Conservation (phyloP, 495 filamentous ascomycete genomes). For the Sphaerosporella brunnea region DNA sequence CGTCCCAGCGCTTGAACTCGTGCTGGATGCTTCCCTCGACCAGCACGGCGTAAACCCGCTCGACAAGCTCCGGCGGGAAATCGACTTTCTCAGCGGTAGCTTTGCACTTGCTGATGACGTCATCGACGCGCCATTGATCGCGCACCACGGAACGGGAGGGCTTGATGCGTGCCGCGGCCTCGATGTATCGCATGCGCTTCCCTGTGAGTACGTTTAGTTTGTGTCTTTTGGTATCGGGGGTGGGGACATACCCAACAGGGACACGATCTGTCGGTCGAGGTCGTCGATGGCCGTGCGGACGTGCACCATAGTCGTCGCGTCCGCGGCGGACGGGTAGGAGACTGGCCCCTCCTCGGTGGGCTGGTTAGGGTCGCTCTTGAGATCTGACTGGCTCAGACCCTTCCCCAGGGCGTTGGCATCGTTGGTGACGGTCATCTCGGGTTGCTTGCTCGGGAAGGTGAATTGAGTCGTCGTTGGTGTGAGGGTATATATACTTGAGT, state of each 20-base stretch:
- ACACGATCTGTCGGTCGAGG: constrained; percentile 22
- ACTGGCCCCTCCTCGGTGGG: no score
- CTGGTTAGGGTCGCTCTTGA: no score
- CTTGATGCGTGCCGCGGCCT: constrained; percentile 25
- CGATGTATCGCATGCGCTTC: constrained; percentile 24
- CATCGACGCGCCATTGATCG: constrained; percentile 24
- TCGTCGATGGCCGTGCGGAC: constrained; percentile 22
- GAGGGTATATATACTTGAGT: no score
- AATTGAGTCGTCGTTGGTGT: no score
- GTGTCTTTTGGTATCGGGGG: not conserved
- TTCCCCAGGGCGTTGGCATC: no score
- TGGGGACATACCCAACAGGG: constrained; percentile 13
- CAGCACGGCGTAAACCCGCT: constrained; percentile 18
- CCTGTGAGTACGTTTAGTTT: constrained; percentile 5
- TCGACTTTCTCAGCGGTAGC: constrained; percentile 16
- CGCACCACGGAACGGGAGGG: constrained; percentile 15
- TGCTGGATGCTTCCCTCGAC: constrained; percentile 24
- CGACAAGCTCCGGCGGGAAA: constrained; percentile 14
- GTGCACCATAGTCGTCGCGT: constrained; percentile 19
- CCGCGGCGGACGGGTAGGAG: not conserved
- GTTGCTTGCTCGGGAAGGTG: no score
- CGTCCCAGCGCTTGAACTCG: constrained; percentile 17
- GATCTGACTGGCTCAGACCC: no score
- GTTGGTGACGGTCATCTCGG: no score
- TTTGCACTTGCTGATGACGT: constrained; percentile 20